These are phyloP conservation scores for Mycena leptocephala DNA, from an alignment of 768 basidiomycete species.

Conservation along the genomic window DNA sequence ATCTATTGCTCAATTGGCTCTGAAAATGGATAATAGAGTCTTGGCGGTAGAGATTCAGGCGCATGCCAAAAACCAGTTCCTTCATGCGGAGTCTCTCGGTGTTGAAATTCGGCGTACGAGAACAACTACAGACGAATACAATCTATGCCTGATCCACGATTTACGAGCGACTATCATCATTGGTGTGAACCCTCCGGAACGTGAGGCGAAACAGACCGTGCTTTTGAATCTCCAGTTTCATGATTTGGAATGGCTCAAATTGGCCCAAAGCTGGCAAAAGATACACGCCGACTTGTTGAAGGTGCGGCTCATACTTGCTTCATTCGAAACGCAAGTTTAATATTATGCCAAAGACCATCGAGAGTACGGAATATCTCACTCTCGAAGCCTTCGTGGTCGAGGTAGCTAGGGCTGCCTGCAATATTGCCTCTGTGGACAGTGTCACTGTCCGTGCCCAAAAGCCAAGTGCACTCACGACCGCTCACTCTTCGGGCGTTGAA, in stretches of 20 bases:
- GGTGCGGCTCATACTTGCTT: slow-evolving; percentile 35
- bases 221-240: slow-evolving; percentile 66
- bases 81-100: slow-evolving; percentile 19
- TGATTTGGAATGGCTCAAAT: slow-evolving; percentile 41
- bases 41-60: not conserved
- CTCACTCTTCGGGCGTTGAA: slow-evolving; percentile 73
- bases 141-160: slow-evolving; percentile 53
- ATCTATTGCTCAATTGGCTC: slow-evolving; percentile 49
- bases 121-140: not conserved
- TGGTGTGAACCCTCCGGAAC: slow-evolving; percentile 81
- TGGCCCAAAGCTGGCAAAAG: slow-evolving; percentile 9
- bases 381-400: slow-evolving; percentile 72
- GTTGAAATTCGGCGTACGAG: slow-evolving; percentile 23
- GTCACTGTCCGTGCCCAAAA: slow-evolving; percentile 73
- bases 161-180: slow-evolving; percentile 72
- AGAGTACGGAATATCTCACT: slow-evolving; percentile 74
- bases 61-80: slow-evolving; percentile 24
- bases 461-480: slow-evolving; percentile 81
- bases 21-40: slow-evolving; percentile 16
- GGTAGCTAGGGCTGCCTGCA: slow-evolving; percentile 59
- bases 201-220: slow-evolving; percentile 77
- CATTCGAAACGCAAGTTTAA: not conserved
- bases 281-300: slow-evolving; percentile 54
- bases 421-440: slow-evolving; percentile 51
- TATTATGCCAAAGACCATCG: slow-evolving; percentile 21